phyloP scores from a whole-genome alignment of 495 filamentous ascomycete species.

The Hyaloscypha hepaticicola region DNA sequence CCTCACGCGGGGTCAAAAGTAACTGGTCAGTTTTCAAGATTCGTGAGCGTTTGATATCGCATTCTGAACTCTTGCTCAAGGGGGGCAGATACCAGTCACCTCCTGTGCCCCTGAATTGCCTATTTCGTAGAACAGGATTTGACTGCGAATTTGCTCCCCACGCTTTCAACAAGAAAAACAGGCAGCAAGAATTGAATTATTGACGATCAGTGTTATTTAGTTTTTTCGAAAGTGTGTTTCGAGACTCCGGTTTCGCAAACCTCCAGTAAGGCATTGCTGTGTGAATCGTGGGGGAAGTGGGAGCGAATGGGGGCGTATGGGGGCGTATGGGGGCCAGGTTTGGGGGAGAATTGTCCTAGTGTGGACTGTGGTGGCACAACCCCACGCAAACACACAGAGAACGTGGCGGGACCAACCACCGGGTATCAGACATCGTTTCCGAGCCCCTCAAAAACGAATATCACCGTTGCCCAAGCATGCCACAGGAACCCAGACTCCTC shows the following conservation, averaged over 20 bases:
- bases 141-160: not conserved
- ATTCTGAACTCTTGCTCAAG: not conserved
- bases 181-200: constrained; percentile 5
- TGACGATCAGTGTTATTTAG: not conserved
- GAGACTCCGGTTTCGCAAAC: constrained; percentile 3
- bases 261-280: not conserved
- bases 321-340: not conserved
- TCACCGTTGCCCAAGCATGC: not conserved
- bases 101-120: not conserved
- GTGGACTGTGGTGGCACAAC: not conserved
- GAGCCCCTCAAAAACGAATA: constrained; percentile 1
- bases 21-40: not conserved
- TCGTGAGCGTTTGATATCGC: not conserved
- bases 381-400: not conserved
- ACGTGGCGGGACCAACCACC: too few species aligned
- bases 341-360: too few species aligned
- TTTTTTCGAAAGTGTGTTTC: not conserved
- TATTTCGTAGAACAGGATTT: not conserved
- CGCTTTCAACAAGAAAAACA: not conserved
- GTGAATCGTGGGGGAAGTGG: not conserved
- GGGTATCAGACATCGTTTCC: not conserved
- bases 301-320: too few species aligned
- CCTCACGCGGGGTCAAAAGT: constrained; percentile 3
- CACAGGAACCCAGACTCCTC: not conserved
- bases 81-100: not conserved